Conservation (phyloP, 495 filamentous ascomycete genomes). For the Trichoderma reesei region DNA sequence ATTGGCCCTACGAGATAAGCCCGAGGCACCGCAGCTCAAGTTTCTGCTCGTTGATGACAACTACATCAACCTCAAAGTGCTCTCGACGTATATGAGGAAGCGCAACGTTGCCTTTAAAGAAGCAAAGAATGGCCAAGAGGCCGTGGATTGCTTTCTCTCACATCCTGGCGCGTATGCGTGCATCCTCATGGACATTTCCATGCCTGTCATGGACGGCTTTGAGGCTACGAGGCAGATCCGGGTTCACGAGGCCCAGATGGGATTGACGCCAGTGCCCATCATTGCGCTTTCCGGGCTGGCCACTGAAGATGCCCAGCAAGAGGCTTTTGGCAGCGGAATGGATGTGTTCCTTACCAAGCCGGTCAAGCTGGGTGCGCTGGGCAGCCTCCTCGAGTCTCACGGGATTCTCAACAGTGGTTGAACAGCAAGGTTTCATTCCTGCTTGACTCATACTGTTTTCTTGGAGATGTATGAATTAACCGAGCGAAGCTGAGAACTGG, state of each 20-base stretch:
- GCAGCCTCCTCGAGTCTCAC: constrained; percentile 14
- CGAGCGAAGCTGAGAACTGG: background rate
- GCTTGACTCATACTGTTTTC: background rate
- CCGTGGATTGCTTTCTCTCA: constrained; percentile 22
- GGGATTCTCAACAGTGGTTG: background rate
- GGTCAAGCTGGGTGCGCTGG: constrained; percentile 31
- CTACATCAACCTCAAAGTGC: constrained; percentile 61
- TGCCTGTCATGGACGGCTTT: constrained; percentile 58
- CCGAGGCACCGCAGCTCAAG: background rate
- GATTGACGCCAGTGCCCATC: constrained; percentile 39
- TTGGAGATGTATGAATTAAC: background rate
- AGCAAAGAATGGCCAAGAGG: constrained; percentile 35
- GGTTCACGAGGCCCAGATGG: constrained; percentile 32
- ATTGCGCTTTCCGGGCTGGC: constrained; percentile 63
- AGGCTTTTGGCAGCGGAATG: constrained; percentile 54
- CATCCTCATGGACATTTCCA: constrained; percentile 59
- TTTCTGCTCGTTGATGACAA: constrained; percentile 70
- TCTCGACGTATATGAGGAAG: constrained; percentile 49
- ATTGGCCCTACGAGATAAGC: background rate
- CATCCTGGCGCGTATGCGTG: constrained; percentile 29
- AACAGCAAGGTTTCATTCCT: background rate
- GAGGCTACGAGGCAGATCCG: constrained; percentile 48
- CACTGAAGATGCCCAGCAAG: constrained; percentile 49
- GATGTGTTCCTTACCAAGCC: constrained; percentile 67
- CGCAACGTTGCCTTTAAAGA: constrained; percentile 31